These are phyloP conservation scores for Euphrasia confusa DNA, from an alignment of 257 asterid species.

Conservation along the genomic window DNA sequence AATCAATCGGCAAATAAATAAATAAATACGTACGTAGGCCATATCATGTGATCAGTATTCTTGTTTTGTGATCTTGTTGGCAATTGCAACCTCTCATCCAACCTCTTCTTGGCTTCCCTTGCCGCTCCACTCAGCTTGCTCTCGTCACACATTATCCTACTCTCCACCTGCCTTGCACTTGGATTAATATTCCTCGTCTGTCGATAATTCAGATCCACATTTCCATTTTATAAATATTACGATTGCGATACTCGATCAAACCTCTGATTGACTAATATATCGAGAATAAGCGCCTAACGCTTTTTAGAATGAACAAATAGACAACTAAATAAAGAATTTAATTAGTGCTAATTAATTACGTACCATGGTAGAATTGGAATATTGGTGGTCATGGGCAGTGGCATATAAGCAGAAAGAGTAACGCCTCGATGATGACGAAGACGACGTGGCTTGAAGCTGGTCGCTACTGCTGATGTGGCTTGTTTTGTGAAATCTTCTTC, in stretches of 20 bases:
- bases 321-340: no score
- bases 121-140: constrained; percentile 27
- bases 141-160: constrained; percentile 13
- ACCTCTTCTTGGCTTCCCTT: constrained; percentile 48
- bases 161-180: constrained; percentile 32
- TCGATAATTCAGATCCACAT: constrained; percentile 19
- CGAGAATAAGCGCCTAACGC: not conserved
- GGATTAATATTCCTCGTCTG: constrained; percentile 27
- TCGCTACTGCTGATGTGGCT: constrained; percentile 1
- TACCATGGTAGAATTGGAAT: not conserved
- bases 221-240: no score
- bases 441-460: constrained; percentile 24
- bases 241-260: no score
- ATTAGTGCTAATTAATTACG: not conserved
- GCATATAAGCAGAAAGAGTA: constrained; percentile 19
- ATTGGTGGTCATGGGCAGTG: not conserved
- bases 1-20: no score
- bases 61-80: constrained; percentile 22
- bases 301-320: not conserved
- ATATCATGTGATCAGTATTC: not conserved
- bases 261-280: not conserved
- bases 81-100: constrained; percentile 50
- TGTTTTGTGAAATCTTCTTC: constrained; percentile 32
- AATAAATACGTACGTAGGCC: no score
- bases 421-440: constrained; percentile 33